phyloP scores from a whole-genome alignment of 495 filamentous ascomycete genomes.

The Penicillium arizonense region DNA sequence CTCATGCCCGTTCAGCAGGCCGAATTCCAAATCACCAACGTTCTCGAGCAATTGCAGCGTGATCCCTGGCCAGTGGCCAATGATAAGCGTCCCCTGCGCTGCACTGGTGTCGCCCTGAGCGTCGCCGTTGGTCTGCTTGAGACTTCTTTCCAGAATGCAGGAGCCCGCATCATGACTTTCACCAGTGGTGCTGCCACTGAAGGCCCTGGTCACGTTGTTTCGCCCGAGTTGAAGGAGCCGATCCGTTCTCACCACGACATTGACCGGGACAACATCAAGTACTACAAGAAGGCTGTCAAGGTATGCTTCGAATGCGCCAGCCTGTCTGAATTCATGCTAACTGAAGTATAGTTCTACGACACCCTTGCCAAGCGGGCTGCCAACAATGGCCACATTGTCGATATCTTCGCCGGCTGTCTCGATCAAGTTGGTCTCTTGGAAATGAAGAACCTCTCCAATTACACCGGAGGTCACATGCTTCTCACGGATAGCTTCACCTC shows the following conservation, averaged over 20 bases:
- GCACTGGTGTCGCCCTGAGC: conserved; percentile 93
- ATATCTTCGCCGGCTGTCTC: conserved; percentile 97
- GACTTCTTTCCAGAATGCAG: conserved; percentile 91
- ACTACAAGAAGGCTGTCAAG: conserved; percentile 99
- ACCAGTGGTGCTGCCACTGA: conserved; percentile 94
- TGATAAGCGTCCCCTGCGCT: conserved; percentile 87
- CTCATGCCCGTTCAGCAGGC: conserved; percentile 92
- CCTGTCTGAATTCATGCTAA: conserved; percentile 16
- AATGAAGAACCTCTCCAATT: conserved; percentile 98
- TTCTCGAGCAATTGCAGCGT: conserved; percentile 93
- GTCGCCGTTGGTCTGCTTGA: conserved; percentile 93
- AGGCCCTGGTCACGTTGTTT: conserved; percentile 95
- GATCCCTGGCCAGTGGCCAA: conserved; percentile 98
- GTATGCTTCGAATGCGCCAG: conserved; percentile 40
- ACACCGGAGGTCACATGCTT: conserved; percentile 97
- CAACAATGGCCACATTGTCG: conserved; percentile 95
- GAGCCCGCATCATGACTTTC: conserved; percentile 96
- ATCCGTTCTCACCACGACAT: conserved; percentile 99
- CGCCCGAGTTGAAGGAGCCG: conserved; percentile 93
- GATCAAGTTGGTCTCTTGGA: conserved; percentile 97
- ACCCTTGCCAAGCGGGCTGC: conserved; percentile 92
- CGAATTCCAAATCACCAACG: conserved; percentile 97
- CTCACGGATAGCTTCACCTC: conserved; percentile 98
- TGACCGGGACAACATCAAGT: conserved; percentile 97
- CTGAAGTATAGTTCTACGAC: conserved; percentile 80